Percentiles rank a stretch among this genome's conserved stretches.
These are phyloP conservation scores for Trichoderma arundinaceum DNA, from an alignment of 2,329 filamentous ascomycete species.

Conservation along the genomic window DNA sequence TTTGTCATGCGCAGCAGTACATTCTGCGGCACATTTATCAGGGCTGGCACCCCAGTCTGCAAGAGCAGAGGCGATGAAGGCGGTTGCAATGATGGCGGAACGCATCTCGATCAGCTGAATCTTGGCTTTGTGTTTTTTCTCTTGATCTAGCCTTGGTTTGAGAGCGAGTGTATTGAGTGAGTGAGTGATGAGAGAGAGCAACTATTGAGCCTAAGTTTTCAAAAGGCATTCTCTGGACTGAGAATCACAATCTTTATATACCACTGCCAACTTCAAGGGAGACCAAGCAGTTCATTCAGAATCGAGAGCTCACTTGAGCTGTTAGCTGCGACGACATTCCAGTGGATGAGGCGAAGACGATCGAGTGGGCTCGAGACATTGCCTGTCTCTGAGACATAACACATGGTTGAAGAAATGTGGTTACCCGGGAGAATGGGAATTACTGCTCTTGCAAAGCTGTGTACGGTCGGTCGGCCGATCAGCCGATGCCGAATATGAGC, in stretches of 20 bases:
- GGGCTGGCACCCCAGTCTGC: slow-evolving; percentile 5
- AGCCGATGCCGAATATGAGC: no score
- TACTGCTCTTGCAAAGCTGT: neutral
- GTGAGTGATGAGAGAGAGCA: neutral
- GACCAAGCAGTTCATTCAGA: neutral
- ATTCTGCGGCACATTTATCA: slow-evolving; percentile 15
- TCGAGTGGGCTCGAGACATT: neutral
- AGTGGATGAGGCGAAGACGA: slow-evolving; percentile 11
- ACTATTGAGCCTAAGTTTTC: neutral
- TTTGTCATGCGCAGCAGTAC: slow-evolving; percentile 9
- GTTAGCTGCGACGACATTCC: neutral
- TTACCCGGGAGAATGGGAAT: slow-evolving; percentile 15
- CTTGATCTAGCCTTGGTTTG: neutral
- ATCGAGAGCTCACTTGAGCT: neutral
- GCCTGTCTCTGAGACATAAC: neutral
- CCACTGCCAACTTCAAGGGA: neutral
- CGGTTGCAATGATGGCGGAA: slow-evolving; percentile 10
- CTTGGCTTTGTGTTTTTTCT: neutral
- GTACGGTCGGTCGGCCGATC: neutral
- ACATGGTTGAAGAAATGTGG: neutral
- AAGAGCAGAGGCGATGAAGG: slow-evolving; percentile 9
- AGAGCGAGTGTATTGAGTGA: neutral
- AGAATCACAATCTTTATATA: slow-evolving; percentile 15
- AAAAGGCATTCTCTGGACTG: neutral
- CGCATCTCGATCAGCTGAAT: slow-evolving; percentile 5